phyloP scores from a whole-genome alignment of 495 filamentous ascomycete genomes.

The Aspergillus leporis region DNA sequence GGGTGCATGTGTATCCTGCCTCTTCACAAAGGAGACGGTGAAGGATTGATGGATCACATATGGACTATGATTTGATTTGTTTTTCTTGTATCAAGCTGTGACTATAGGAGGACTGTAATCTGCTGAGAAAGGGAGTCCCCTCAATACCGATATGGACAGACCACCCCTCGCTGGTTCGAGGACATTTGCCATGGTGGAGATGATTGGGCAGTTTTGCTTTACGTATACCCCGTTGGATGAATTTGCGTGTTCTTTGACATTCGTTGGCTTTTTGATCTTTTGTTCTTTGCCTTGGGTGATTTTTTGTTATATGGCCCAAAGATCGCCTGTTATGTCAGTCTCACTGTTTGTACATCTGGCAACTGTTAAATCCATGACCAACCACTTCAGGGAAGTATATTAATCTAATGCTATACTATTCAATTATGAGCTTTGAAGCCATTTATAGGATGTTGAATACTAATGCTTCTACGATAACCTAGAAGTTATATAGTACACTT shows the following conservation, averaged over 20 bases:
- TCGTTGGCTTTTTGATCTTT: background rate
- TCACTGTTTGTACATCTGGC: background rate
- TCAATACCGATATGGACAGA: constrained; percentile 1
- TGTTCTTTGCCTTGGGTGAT: background rate
- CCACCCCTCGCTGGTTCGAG: constrained; percentile 8
- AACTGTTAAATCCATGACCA: background rate
- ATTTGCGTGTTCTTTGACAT: constrained; percentile 1
- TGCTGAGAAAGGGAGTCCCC: constrained; percentile 9
- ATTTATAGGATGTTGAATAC: no score
- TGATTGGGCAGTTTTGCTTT: constrained; percentile 9
- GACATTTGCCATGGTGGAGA: constrained; percentile 6
- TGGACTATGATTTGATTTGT: background rate
- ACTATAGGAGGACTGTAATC: constrained; percentile 1
- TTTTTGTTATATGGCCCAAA: background rate
- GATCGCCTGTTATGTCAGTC: background rate
- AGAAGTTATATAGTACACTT: no score
- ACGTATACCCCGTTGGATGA: constrained; percentile 15
- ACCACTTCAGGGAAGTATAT: background rate
- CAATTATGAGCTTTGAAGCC: background rate
- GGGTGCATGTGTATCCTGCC: background rate
- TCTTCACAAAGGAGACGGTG: background rate
- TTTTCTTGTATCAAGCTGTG: constrained; percentile 12
- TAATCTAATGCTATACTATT: background rate
- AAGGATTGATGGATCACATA: background rate
- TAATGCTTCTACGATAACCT: no score